These are phyloP conservation scores for Pseudonitzschia delicatissima DNA, from an alignment of 108 stramenopile genomes.

Conservation along the genomic window DNA sequence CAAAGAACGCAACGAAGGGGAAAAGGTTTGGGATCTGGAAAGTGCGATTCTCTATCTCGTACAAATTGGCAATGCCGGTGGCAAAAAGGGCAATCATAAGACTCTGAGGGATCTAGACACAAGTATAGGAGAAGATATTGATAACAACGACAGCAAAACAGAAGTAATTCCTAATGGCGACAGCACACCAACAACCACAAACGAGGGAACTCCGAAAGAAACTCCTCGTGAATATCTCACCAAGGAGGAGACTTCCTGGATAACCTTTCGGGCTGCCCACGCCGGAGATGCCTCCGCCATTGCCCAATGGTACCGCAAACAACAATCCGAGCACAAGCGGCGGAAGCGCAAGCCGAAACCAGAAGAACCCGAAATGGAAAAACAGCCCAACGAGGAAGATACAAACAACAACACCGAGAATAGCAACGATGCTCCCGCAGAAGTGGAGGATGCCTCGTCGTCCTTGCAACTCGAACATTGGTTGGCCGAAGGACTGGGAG, in stretches of 20 bases:
- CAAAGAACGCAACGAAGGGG: neutral
- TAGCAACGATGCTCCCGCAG: neutral
- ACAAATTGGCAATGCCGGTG: neutral
- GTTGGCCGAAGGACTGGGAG: constrained; percentile 43
- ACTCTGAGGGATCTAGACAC: too few relatives aligned
- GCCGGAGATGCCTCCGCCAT: constrained; percentile 43
- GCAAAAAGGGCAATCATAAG: neutral
- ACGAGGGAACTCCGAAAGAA: neutral
- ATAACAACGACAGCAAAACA: neutral
- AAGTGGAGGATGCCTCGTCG: neutral
- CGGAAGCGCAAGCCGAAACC: too few relatives aligned
- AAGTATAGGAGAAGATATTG: neutral
- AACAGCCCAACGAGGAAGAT: too few relatives aligned
- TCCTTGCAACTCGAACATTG: constrained; percentile 30
- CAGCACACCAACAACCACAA: neutral
- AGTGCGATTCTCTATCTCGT: constrained; percentile 18
- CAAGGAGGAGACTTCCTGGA: constrained; percentile 8
- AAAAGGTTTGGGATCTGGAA: constrained; percentile 32
- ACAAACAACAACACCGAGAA: neutral
- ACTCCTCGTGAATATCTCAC: constrained; percentile 8
- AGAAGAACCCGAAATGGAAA: constrained; percentile 28
- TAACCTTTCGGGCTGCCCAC: constrained; percentile 44
- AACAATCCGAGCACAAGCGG: neutral
- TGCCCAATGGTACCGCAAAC: constrained; percentile 31
- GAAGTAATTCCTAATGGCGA: neutral